Conservation (phyloP, 306 rosid species). For the Glycine tomentella region DNA sequence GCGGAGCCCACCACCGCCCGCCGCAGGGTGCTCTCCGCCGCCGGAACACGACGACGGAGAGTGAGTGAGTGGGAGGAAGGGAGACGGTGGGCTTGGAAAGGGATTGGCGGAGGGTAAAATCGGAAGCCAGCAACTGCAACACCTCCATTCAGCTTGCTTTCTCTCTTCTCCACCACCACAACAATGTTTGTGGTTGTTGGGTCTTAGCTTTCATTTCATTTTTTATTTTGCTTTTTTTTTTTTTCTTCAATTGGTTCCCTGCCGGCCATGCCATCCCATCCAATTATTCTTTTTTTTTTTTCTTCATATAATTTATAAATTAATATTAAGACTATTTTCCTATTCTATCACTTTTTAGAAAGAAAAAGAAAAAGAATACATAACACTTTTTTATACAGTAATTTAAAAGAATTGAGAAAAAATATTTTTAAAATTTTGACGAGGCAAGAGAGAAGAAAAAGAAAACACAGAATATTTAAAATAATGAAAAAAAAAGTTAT, state of each 20-base stretch:
- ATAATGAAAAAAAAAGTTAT: neutral
- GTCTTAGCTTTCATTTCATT: too few relatives aligned
- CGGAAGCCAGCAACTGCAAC: constrained; percentile 29
- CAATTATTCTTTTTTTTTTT: too few relatives aligned
- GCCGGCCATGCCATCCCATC: neutral
- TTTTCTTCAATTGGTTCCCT: neutral
- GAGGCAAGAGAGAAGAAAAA: too few relatives aligned
- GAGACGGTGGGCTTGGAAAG: constrained; percentile 20
- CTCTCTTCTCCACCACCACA: constrained; percentile 1
- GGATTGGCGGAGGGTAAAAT: constrained; percentile 11
- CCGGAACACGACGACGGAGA: constrained; percentile 28
- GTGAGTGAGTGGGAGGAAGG: neutral
- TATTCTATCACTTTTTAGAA: too few relatives aligned
- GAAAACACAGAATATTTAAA: too few relatives aligned
- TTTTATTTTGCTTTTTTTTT: neutral
- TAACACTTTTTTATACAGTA: too few relatives aligned
- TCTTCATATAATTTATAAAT: too few relatives aligned
- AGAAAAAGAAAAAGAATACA: too few relatives aligned
- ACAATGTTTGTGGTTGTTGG: constrained; percentile 3
- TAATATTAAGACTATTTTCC: too few relatives aligned
- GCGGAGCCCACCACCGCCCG: neutral
- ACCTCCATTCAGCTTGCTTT: constrained; percentile 35
- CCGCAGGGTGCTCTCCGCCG: neutral
- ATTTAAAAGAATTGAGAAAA: too few relatives aligned
- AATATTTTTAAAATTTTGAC: too few relatives aligned